Conservation (phyloP, 345 rosid genomes). For the Mangifera indica region DNA sequence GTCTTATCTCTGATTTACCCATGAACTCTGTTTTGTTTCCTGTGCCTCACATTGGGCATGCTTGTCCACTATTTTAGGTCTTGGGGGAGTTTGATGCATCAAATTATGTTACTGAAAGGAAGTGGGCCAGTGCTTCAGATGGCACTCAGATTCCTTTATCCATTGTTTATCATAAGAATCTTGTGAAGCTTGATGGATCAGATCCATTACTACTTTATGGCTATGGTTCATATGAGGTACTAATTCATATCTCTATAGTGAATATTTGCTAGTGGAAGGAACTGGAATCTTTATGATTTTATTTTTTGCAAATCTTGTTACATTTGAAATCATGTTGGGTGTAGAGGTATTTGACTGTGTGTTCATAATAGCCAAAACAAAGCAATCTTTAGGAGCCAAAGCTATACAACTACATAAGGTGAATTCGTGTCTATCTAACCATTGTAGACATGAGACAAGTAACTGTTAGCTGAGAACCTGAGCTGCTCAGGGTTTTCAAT, state of each 20-base stretch:
- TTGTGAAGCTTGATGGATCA: constrained; percentile 84
- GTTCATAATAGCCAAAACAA: too few relatives aligned
- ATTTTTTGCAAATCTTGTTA: background rate
- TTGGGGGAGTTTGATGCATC: constrained; percentile 89
- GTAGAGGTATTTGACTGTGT: background rate
- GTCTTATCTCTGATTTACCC: background rate
- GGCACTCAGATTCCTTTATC: constrained; percentile 86
- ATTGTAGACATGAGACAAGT: too few relatives aligned
- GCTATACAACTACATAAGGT: too few relatives aligned
- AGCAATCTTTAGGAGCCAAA: too few relatives aligned
- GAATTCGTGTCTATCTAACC: too few relatives aligned
- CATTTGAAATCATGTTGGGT: background rate
- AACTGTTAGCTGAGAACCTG: too few relatives aligned
- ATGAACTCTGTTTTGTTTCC: background rate
- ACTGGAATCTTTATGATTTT: background rate
- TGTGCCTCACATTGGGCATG: constrained; percentile 7
- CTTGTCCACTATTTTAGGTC: constrained; percentile 43
- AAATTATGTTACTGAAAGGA: constrained; percentile 73
- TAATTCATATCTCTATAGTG: background rate
- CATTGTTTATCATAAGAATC: constrained; percentile 60
- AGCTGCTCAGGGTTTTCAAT: too few relatives aligned
- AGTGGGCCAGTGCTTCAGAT: constrained; percentile 87
- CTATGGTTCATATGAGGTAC: constrained; percentile 98
- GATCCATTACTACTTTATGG: constrained; percentile 81
- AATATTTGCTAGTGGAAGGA: background rate